Conservation (phyloP, 768 basidiomycete genomes). For the Amanita thiersii region DNA sequence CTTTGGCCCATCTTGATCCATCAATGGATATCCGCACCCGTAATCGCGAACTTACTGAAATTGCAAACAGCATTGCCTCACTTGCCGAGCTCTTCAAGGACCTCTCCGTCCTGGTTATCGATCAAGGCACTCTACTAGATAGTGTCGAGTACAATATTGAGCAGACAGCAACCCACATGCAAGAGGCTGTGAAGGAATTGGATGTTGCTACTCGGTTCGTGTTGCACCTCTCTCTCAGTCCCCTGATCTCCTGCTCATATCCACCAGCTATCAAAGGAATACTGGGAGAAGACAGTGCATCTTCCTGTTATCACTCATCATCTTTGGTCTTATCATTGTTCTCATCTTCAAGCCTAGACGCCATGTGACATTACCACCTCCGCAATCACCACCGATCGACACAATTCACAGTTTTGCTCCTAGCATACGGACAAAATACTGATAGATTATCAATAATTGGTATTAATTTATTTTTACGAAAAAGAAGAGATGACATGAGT, state of each 20-base stretch:
- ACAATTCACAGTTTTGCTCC: too few relatives aligned
- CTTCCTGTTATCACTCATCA: conserved; percentile 82
- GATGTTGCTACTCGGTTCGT: conserved; percentile 73
- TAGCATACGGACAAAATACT: too few relatives aligned
- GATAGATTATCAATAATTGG: too few relatives aligned
- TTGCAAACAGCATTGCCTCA: conserved; percentile 85
- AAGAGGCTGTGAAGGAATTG: conserved; percentile 81
- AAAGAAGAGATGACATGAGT: too few relatives aligned
- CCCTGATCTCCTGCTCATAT: conserved; percentile 9
- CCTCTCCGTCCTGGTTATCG: conserved; percentile 86
- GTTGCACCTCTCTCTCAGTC: conserved; percentile 5
- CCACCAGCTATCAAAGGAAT: conserved; percentile 80
- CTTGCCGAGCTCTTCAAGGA: conserved; percentile 97
- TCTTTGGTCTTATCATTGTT: conserved; percentile 79
- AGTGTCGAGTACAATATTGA: conserved; percentile 98
- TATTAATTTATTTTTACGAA: too few relatives aligned
- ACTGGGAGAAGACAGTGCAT: conserved; percentile 92
- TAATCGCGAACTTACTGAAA: conserved; percentile 73
- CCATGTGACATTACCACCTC: conserved; percentile 25
- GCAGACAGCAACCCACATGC: conserved; percentile 73
- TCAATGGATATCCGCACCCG: conserved; percentile 35
- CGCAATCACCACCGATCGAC: conserved; percentile 17
- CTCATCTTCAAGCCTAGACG: conserved; percentile 89
- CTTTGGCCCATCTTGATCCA: conserved; percentile 30
- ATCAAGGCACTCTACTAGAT: conserved; percentile 95